Base-by-base conservation (phyloP, 2,329 filamentous ascomycete species). In the Neofusicoccum laricinum region DNA sequence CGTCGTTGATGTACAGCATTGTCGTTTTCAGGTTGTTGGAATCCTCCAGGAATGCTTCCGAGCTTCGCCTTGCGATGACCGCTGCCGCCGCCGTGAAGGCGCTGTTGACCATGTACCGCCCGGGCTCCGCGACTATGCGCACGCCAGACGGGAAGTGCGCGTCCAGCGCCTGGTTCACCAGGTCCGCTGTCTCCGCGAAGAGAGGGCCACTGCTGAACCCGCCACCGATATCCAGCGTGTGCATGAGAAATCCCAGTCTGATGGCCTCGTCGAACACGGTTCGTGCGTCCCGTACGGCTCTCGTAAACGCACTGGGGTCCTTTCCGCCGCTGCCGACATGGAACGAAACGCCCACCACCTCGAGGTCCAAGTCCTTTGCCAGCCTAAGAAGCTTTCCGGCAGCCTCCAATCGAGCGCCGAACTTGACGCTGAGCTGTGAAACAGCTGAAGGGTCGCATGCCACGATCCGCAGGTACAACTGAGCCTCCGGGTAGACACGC, bases 1-100 rank as follows among this genome's bases (percentile, higher is more conserved):
- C 93, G 71, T 97, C 93, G 75, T 97, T 97, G 77, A 97, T 82
- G 76, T 97, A 97, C 46, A 96, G 81, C 93, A 97, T 97, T 83
- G 94, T 96, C 70, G 87, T 89, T 69, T 86, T 86, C 30, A 63
- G 25, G 68, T 84, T 81, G 51, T 82, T 81, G 17, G 82, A 81
- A 45, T 79, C 79, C 1, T 89, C 85, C 71, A n/a, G 12, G 4
- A 25, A 11, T 92, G 92, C 86, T 68, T 89, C 85, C 63, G 96
- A 88, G 32, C 91, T 91, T 71, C 93, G 92, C 64, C 93, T 91
- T 19, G 93, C 93, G 74, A 97, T 97, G 75, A 97, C 86, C 78
- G 96, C 93, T 80, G 91, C 93, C 51, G 93, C 93, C 69, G 97
- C 85, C 36, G 92, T 96, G 78, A 96, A 97, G 17, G 93, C 93